Conservation (phyloP, 176 grass and related monocot genomes). For the Tuctoria greenei region DNA sequence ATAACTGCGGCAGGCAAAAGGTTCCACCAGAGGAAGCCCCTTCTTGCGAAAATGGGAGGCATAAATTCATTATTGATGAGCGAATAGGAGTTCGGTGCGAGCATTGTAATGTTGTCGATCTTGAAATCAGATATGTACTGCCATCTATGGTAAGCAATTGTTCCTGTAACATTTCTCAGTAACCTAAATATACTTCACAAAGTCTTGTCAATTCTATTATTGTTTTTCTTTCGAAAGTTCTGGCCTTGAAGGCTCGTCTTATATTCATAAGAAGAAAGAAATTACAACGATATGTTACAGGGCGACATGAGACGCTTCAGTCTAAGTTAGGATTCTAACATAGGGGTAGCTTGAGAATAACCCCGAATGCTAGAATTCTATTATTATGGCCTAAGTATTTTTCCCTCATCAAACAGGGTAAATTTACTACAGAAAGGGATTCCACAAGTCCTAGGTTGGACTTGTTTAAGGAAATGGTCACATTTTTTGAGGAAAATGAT, state of each 20-base stretch:
- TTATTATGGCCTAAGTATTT: conserved; percentile 9
- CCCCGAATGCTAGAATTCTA: no score
- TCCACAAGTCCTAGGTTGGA: conserved; percentile 21
- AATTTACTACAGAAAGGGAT: conserved; percentile 20
- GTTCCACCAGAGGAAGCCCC: background rate
- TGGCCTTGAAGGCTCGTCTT: no score
- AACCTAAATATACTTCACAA: conserved; percentile 11
- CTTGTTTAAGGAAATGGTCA: conserved; percentile 41
- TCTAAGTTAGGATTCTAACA: no score
- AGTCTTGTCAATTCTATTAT: background rate
- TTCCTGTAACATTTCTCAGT: conserved; percentile 7
- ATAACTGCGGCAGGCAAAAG: background rate
- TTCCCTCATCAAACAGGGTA: conserved; percentile 36
- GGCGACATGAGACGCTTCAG: no score
- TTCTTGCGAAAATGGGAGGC: conserved; percentile 52
- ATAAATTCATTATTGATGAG: conserved; percentile 66
- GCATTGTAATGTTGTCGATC: conserved; percentile 48
- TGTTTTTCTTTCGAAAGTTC: no score
- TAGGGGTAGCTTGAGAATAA: no score
- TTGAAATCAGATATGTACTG: conserved; percentile 73
- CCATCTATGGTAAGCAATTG: conserved; percentile 59
- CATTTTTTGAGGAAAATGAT: conserved; percentile 26
- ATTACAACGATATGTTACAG: no score
- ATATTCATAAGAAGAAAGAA: no score
- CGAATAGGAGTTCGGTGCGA: conserved; percentile 70